phyloP scores from a whole-genome alignment of 768 basidiomycete genomes.

The Lanmaoa pseudosensibilis region DNA sequence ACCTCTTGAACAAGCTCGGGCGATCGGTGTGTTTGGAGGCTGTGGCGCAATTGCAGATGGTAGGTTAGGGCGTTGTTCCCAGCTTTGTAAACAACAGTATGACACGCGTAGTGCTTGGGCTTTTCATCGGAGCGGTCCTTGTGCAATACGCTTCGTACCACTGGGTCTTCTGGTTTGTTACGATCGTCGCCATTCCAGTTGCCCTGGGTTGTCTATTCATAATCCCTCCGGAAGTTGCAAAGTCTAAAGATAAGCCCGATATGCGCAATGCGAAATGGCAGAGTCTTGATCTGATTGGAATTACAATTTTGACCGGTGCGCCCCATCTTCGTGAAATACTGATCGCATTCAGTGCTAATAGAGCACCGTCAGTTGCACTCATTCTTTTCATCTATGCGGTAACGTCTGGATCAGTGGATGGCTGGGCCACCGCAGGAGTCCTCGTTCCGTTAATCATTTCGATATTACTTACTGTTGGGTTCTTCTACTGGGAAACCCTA shows the following conservation, averaged over 20 bases:
- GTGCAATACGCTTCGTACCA: slow-evolving; percentile 42
- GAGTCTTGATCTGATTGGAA: slow-evolving; percentile 40
- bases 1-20: slow-evolving; percentile 45
- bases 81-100: background rate
- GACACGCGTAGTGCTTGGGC: slow-evolving; percentile 36
- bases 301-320: slow-evolving; percentile 39
- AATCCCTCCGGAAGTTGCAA: slow-evolving; percentile 31
- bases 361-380: slow-evolving; percentile 29
- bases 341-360: background rate
- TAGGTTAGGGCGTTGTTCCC: background rate
- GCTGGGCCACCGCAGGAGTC: slow-evolving; percentile 49
- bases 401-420: slow-evolving; percentile 47
- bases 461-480: slow-evolving; percentile 38
- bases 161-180: slow-evolving; percentile 53
- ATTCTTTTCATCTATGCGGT: slow-evolving; percentile 44
- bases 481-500: slow-evolving; percentile 52
- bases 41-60: slow-evolving; percentile 49
- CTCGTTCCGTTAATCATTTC: slow-evolving; percentile 49
- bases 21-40: slow-evolving; percentile 47
- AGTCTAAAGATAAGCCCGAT: slow-evolving; percentile 1
- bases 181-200: slow-evolving; percentile 39
- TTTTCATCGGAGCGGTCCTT: slow-evolving; percentile 47
- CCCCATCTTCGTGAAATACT: background rate
- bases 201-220: slow-evolving; percentile 33
- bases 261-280: slow-evolving; percentile 21